Evolutionary conservation across 805 yeast genomes (phyloP).

Genomic region (Candida pseudofarinosa): DNA sequence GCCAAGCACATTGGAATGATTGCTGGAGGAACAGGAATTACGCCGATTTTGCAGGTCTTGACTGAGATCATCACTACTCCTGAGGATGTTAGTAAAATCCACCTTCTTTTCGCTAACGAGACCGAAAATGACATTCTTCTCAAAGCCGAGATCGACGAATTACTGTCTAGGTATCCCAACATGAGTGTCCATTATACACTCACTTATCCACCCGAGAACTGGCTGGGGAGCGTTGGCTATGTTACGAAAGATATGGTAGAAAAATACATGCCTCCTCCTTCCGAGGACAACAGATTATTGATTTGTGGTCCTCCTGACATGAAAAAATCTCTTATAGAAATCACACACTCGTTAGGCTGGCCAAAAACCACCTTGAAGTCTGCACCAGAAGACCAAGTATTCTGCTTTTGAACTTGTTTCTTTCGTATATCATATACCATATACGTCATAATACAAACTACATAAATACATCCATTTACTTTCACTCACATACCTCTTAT

Average conservation of each 20-base stretch:
- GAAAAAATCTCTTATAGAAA: slow-evolving; percentile 49
- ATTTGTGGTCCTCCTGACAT: slow-evolving; percentile 75
- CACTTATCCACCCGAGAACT: slow-evolving; percentile 38
- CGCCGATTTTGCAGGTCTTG: slow-evolving; percentile 82
- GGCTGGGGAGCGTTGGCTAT: slow-evolving; percentile 59
- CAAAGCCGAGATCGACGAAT: slow-evolving; percentile 68
- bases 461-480: no score
- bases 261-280: slow-evolving; percentile 49
- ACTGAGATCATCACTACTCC: slow-evolving; percentile 67
- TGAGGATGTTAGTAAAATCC: slow-evolving; percentile 57
- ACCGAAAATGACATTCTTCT: slow-evolving; percentile 73
- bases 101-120: slow-evolving; percentile 68
- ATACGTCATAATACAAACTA: no score
- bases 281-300: slow-evolving; percentile 50
- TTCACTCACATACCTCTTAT: no score
- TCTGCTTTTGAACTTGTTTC: slow-evolving; percentile 49
- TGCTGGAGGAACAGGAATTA: slow-evolving; percentile 88
- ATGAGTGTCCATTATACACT: slow-evolving; percentile 59
- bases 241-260: slow-evolving; percentile 56
- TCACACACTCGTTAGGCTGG: slow-evolving; percentile 63
- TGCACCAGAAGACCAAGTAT: slow-evolving; percentile 52
- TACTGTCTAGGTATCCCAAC: slow-evolving; percentile 58
- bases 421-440: no score
- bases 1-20: slow-evolving; percentile 62
- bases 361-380: slow-evolving; percentile 43